These are phyloP conservation scores for Aspergillus uvarum DNA, from an alignment of 2,329 filamentous ascomycete species.

Conservation along the genomic window DNA sequence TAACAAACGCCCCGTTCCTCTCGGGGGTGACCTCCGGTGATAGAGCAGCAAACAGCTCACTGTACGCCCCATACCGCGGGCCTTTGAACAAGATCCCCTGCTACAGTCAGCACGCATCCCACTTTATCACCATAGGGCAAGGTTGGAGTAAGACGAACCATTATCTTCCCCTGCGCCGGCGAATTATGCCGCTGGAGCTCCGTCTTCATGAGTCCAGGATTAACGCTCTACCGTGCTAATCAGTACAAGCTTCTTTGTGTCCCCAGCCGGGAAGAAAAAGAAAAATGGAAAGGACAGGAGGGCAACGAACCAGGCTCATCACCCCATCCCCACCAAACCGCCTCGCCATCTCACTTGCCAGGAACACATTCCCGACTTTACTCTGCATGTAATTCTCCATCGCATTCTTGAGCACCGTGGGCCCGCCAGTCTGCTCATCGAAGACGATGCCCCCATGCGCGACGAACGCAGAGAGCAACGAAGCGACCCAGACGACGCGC, in stretches of 20 bases:
- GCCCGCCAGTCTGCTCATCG: slow-evolving; percentile 1
- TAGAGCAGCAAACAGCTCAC: slow-evolving; percentile 39
- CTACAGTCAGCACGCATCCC: neutral
- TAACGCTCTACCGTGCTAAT: neutral
- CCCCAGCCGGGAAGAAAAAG: too few relatives aligned
- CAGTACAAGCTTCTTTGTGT: neutral
- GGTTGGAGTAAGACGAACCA: neutral
- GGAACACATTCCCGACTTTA: slow-evolving; percentile 34
- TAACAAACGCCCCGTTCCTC: slow-evolving; percentile 41
- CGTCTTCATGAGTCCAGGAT: slow-evolving; percentile 37
- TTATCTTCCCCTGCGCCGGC: neutral
- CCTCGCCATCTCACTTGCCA: slow-evolving; percentile 30
- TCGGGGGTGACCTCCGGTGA: slow-evolving; percentile 32
- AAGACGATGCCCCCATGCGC: slow-evolving; percentile 18
- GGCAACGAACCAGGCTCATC: slow-evolving; percentile 32
- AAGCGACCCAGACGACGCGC: slow-evolving; percentile 37
- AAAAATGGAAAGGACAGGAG: neutral
- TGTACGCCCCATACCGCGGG: slow-evolving; percentile 36
- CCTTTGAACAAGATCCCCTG: slow-evolving; percentile 25
- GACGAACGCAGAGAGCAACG: slow-evolving; percentile 21
- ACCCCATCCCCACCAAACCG: slow-evolving; percentile 31
- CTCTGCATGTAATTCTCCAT: slow-evolving; percentile 35
- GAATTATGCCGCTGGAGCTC: slow-evolving; percentile 30
- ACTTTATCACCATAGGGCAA: slow-evolving; percentile 15
- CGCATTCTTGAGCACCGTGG: neutral